Evolutionary conservation across 352 stramenopile species (phyloP).

Genomic region (Globisporangium radiosum): DNA sequence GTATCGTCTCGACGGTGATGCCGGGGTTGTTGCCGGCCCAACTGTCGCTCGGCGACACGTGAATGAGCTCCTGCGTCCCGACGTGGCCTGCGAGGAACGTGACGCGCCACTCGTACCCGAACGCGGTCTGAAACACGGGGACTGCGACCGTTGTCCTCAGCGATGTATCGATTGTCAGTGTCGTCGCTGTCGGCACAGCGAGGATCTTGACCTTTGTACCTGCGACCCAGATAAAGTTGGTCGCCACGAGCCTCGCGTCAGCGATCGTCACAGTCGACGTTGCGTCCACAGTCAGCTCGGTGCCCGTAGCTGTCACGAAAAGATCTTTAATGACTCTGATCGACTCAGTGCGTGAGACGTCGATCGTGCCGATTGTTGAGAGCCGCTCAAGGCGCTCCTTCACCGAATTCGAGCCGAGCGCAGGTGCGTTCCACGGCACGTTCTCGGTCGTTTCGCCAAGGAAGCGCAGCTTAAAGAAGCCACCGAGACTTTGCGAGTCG

Average conservation of each 20-base stretch:
- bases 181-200: neutral
- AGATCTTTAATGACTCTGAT: slow-evolving; percentile 32
- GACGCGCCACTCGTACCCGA: slow-evolving; percentile 69
- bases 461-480: slow-evolving; percentile 67
- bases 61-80: slow-evolving; percentile 82
- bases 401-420: slow-evolving; percentile 50
- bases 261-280: slow-evolving; percentile 20
- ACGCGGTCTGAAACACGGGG: slow-evolving; percentile 61
- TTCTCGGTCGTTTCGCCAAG: slow-evolving; percentile 57
- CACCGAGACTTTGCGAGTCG: slow-evolving; percentile 42
- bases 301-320: slow-evolving; percentile 25
- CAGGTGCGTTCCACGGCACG: slow-evolving; percentile 54
- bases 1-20: slow-evolving; percentile 70
- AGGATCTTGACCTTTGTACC: slow-evolving; percentile 32
- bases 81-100: slow-evolving; percentile 76
- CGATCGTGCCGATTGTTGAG: slow-evolving; percentile 55
- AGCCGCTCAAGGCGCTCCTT: slow-evolving; percentile 64
- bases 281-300: slow-evolving; percentile 23
- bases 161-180: slow-evolving; percentile 16
- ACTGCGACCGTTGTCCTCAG: slow-evolving; percentile 25
- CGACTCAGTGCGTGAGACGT: slow-evolving; percentile 39
- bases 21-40: slow-evolving; percentile 92
- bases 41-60: slow-evolving; percentile 80
- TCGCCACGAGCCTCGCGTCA: slow-evolving; percentile 14
- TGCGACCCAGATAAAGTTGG: slow-evolving; percentile 50